Base-by-base conservation (phyloP, 2,329 filamentous ascomycete genomes). In the Microascus cirrosus region DNA sequence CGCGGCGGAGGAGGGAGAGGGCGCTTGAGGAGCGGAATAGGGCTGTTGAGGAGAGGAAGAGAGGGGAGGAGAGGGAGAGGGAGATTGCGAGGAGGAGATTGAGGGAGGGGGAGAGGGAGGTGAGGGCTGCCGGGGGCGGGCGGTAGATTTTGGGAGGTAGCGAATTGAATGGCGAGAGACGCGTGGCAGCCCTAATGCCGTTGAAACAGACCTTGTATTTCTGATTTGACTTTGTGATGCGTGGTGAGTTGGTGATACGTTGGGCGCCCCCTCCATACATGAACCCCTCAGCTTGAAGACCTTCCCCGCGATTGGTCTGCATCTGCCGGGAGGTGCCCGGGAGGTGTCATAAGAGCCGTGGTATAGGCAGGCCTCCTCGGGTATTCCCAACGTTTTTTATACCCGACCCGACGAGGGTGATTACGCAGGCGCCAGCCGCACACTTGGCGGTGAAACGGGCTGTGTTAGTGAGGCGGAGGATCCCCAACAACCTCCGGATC, bases 21-120 rank as follows among this genome's bases (percentile, higher is more conserved):
- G 88, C 87, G 1, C 70, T 91, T 28, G 77, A 80, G 54, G 85
- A 87, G 60, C 76, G 86, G 24, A 84, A 88, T 61, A 72, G 74
- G 55, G 70, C 73, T 3, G 84, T 88, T 7, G 79, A 81, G 34
- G 82, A 86, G 65, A 81, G 87, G 67, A 86, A 82, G 70, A 72
- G 77, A 63, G 74, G 73, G 64, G 77, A 86, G 61, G 76, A 81
- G 63, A 76, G 79, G 59, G 81, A 82, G 54, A 68, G 88, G 12
- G 79, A 79, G 36, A 77, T 77, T 52, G 83, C 84, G 22, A 85
- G 81, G 64, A 83, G 82, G 0, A 71, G 78, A 52, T 64, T 90
- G 55, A 73, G 82, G 39, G 85, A 88, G 59, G 84, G 85, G 62
- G 86, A 90, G 70, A 75, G 77, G 61, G 84, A 89, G 65, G 70